Base-by-base conservation (phyloP, 2,329 filamentous ascomycete species). In the Leptographium wingfieldii region DNA sequence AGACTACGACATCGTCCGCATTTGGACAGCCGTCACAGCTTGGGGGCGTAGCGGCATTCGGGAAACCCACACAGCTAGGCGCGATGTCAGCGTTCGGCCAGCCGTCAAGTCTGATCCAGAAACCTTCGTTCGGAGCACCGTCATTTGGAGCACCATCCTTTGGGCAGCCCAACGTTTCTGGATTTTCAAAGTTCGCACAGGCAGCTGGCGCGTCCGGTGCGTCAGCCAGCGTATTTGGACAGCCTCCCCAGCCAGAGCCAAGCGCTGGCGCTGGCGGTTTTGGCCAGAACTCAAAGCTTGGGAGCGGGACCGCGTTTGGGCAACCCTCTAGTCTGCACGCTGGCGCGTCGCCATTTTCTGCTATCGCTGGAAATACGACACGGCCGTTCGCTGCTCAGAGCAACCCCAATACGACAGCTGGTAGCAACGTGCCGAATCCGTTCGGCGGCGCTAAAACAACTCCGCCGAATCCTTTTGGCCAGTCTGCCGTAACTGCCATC, bases 401-500 rank as follows among this genome's bases (percentile, higher is more conserved):
- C 12, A 38, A 38, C 3, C 2, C 9, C 22, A 25, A 27, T 51
- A 11, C 46, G n/a, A 35, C 49, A 29, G 52, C 46, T 9, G 33
- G 19, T 25, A 25, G 33, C 46, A 48, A 35, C 38, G 52, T 48
- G 7, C 14, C 55, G 5, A 54, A 51, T 14, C 56, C 62, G 3
- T 60, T 63, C 29, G 65, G 65, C 0, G 55, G 46, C 43, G 77
- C 56, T 11, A 40, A 57, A 14, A 38, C 59, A 27, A 35, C 56
- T 14, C 54, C 56, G 54, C 62, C 64, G 31, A 66, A 70, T 1
- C 71, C 72, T 2, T 77, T 77, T 73, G 75, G n/a, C 67, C 40
- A 58, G 56, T 29, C 53, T 7, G 19, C 56, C 31, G 22, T 57
- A 3, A 48, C 55, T 22, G 16, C 31, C 31, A 11, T 51, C 12